Percentiles rank a stretch among this genome's conserved stretches.
phyloP scores from a whole-genome alignment of 129 eudicot genomes.

The Dittrichia graveolens region DNA sequence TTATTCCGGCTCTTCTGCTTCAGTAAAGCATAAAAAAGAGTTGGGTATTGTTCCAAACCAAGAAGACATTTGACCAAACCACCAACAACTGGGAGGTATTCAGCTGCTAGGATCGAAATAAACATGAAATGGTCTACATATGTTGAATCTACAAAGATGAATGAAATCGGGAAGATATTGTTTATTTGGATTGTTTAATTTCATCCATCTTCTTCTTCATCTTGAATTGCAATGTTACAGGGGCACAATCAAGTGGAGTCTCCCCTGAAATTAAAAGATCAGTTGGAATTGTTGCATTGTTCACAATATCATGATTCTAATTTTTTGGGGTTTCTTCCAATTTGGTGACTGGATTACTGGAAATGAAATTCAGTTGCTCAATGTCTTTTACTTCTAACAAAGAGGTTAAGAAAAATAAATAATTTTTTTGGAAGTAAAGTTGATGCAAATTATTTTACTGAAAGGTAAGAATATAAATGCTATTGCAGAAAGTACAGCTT shows the following conservation, averaged over 20 bases:
- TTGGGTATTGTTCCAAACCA: neutral
- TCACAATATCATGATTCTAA: too few species aligned
- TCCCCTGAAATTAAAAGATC: slow-evolving; percentile 60
- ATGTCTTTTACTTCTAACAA: neutral
- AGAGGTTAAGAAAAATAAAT: neutral
- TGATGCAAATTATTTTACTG: too few species aligned
- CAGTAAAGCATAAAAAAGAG: slow-evolving; percentile 2
- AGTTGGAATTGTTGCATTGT: slow-evolving; percentile 7
- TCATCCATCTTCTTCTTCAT: slow-evolving; percentile 86
- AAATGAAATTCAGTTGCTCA: neutral
- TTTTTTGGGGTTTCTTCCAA: neutral
- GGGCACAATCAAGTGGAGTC: slow-evolving; percentile 97
- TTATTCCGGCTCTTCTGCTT: slow-evolving; percentile 6
- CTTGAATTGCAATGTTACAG: slow-evolving; percentile 83
- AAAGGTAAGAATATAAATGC: neutral
- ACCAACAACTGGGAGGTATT: slow-evolving; percentile 16
- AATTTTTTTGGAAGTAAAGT: too few species aligned
- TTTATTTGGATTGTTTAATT: slow-evolving; percentile 34
- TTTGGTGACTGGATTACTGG: neutral
- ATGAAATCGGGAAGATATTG: neutral
- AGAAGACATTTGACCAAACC: slow-evolving; percentile 15
- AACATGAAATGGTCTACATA: slow-evolving; percentile 17
- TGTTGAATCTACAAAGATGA: slow-evolving; percentile 10
- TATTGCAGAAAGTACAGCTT: neutral
- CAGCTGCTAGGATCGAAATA: slow-evolving; percentile 17